phyloP scores from a whole-genome alignment of 108 stramenopile genomes.

The Pseudonitzschia delicatissima region DNA sequence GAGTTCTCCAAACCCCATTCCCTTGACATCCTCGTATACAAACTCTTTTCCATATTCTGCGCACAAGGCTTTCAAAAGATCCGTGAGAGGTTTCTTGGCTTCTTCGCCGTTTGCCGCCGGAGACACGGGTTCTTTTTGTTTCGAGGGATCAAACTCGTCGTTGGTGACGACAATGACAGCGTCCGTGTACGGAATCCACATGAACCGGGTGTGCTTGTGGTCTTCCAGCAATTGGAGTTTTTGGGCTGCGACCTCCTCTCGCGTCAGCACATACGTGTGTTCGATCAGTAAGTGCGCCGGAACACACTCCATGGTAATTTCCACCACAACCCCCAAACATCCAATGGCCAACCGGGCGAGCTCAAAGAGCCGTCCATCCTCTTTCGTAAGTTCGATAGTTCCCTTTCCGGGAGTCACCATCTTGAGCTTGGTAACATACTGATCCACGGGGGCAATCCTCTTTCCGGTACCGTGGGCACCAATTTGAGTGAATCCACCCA shows the following conservation, averaged over 20 bases:
- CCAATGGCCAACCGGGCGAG: constrained; percentile 91
- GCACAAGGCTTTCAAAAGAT: constrained; percentile 49
- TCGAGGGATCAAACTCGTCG: constrained; percentile 64
- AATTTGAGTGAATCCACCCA: constrained; percentile 93
- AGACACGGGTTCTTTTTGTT: constrained; percentile 23
- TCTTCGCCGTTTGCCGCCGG: constrained; percentile 25
- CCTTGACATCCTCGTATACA: constrained; percentile 53
- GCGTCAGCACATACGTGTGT: constrained; percentile 84
- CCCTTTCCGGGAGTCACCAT: constrained; percentile 87
- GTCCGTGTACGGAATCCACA: constrained; percentile 99
- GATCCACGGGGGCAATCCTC: constrained; percentile 90
- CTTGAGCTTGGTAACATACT: constrained; percentile 86
- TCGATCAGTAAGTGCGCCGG: constrained; percentile 89
- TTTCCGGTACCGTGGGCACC: constrained; percentile 97
- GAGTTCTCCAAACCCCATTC: constrained; percentile 91
- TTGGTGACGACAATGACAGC: constrained; percentile 94
- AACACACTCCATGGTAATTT: constrained; percentile 88
- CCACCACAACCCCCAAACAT: constrained; percentile 92
- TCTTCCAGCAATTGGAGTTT: constrained; percentile 50
- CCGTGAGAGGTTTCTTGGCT: constrained; percentile 56
- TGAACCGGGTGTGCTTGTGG: constrained; percentile 95
- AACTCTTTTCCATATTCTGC: constrained; percentile 29
- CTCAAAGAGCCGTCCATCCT: constrained; percentile 72
- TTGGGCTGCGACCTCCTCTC: constrained; percentile 72
- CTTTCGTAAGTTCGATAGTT: constrained; percentile 66